Percentiles rank a stretch among this genome's conserved stretches.
phyloP scores from a whole-genome alignment of 495 filamentous ascomycete species.

The Daldinia bambusicola region DNA sequence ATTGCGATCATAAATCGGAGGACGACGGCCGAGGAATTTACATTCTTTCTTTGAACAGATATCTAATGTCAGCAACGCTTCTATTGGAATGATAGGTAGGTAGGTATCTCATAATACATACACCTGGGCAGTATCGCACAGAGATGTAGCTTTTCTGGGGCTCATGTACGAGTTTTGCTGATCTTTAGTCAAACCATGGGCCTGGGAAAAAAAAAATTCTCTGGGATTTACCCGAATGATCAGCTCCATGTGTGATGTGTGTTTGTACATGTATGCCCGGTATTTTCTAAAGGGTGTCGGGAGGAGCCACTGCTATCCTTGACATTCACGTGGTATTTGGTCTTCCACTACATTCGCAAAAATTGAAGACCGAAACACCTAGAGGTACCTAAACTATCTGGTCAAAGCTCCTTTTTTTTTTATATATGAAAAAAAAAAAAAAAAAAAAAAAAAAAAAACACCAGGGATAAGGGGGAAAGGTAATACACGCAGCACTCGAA shows the following conservation, averaged over 20 bases:
- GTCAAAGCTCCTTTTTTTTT: too few relatives aligned
- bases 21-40: background rate
- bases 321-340: conserved; percentile 18
- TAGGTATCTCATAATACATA: conserved; percentile 7
- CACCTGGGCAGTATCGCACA: too few relatives aligned
- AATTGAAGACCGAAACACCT: conserved; percentile 21
- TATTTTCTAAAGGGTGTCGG: conserved; percentile 2
- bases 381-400: too few relatives aligned
- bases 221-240: conserved; percentile 7
- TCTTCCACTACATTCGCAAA: background rate
- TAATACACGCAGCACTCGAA: background rate
- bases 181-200: conserved; percentile 14
- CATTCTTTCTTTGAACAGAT: background rate
- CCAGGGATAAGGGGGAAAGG: too few relatives aligned
- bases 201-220: conserved; percentile 17
- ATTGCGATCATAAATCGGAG: too few relatives aligned
- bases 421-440: too few relatives aligned
- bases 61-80: conserved; percentile 5
- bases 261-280: too few relatives aligned
- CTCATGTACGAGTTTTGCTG: conserved; percentile 7
- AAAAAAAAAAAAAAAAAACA: too few relatives aligned
- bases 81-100: background rate
- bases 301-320: conserved; percentile 13
- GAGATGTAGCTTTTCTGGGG: background rate
- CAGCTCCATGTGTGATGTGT: background rate